Evolutionary conservation across 2,329 filamentous ascomycete species (phyloP).

Genomic region (Penicillium occitanis): DNA sequence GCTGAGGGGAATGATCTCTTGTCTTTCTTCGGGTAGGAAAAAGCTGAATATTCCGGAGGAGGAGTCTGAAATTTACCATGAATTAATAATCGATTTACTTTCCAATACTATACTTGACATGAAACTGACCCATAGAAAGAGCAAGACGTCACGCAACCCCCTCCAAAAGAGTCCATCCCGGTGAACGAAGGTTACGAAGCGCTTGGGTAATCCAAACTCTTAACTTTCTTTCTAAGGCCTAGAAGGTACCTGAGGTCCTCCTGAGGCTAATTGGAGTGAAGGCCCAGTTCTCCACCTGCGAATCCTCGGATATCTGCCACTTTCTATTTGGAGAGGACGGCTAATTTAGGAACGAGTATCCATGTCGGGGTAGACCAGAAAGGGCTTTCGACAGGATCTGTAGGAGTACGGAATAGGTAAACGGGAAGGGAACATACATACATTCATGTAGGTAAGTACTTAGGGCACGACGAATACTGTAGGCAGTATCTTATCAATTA

Average conservation of each 20-base stretch:
- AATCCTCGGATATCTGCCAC: not conserved
- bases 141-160: constrained; percentile 4
- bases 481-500: not conserved
- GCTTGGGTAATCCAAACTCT: not conserved
- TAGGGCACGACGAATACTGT: not conserved
- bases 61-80: constrained; percentile 6
- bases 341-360: constrained; percentile 5
- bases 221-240: not conserved
- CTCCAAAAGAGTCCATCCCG: not conserved
- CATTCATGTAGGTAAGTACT: not conserved
- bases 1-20: constrained; percentile 1
- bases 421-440: not conserved
- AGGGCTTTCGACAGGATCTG: not conserved
- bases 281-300: constrained; percentile 2
- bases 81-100: constrained; percentile 4
- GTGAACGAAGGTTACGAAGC: not conserved
- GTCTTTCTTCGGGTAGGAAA: not conserved
- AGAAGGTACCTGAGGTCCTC: not conserved
- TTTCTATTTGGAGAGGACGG: not conserved
- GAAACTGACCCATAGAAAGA: not conserved
- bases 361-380: not conserved
- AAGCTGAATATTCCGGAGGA: not conserved
- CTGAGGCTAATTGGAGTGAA: constrained; percentile 1
- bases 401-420: not conserved
- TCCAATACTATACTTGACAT: not conserved